These are phyloP conservation scores for Lumnitzera littorea DNA, from an alignment of 345 rosid species.

Conservation along the genomic window DNA sequence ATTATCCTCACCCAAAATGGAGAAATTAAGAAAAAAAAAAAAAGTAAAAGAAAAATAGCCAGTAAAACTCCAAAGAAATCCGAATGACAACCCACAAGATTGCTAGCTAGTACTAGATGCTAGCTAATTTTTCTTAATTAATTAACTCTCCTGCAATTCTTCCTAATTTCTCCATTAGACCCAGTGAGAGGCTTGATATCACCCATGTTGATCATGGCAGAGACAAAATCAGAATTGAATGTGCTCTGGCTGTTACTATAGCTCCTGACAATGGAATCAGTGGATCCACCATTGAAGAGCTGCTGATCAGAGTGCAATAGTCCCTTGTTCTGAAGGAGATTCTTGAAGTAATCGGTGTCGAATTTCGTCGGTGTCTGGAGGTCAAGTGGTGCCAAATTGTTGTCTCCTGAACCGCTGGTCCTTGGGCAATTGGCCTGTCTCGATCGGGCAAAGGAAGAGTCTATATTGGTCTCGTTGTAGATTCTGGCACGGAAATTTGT, in stretches of 20 bases:
- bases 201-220: constrained; percentile 86
- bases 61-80: no score
- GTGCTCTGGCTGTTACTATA: constrained; percentile 41
- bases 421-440: constrained; percentile 48
- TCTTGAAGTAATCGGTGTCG: constrained; percentile 67
- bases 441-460: constrained; percentile 42
- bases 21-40: no score
- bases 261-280: constrained; percentile 52
- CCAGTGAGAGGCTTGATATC: constrained; percentile 75
- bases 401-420: constrained; percentile 36
- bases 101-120: neutral
- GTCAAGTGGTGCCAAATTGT: constrained; percentile 65
- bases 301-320: constrained; percentile 74
- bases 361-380: constrained; percentile 39
- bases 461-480: constrained; percentile 71
- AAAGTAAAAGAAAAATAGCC: no score
- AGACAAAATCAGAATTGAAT: constrained; percentile 52
- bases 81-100: no score
- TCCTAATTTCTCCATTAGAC: constrained; percentile 66
- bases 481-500: constrained; percentile 43
- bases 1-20: no score
- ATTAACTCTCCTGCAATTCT: constrained; percentile 54
- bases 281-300: constrained; percentile 64
- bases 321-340: constrained; percentile 48
- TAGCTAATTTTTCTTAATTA: constrained; percentile 28